Base-by-base conservation (phyloP, 495 filamentous ascomycete genomes). In the Terfezia claveryi region DNA sequence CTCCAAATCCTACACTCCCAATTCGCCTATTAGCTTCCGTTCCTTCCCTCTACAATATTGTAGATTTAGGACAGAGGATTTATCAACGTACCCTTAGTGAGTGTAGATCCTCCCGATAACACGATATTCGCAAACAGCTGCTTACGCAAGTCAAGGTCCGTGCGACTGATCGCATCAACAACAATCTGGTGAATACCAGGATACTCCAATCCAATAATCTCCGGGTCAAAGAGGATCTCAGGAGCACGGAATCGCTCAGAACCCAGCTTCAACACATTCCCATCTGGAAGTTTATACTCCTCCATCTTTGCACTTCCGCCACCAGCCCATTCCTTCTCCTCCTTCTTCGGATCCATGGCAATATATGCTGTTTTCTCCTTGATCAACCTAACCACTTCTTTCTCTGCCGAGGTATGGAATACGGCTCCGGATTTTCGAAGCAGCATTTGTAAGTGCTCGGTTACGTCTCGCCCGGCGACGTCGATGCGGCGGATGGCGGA, bases 101-200 rank as follows among this genome's bases (percentile, higher is more conserved):
- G 72, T 4, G 91, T 99, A 54, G 85, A 87, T 20, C 91, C 91
- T 49, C 91, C 91, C 2, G 89, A 95, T 85, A 96, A 91, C 75
- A 98, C 91, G 69, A 98, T 98, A 80, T 98, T 98, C 70, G 88
- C 88, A 72, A 96, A 98, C 61, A 98, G 82, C 73, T 94, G 85
- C 80, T 96, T 98, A 78, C 91, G 81, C 69, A 98, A 84, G 72
- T 98, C 91, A 72, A 98, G 88, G 73, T 98, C 91, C 73, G 92
- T 96, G 80, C 96, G 94, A 83, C 94, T 96, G 80, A 98, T 96
- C 61, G 92, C 95, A 80, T 96, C 96, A 82, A 95, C 96, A 62
- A 93, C 95, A 68, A 91, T 96, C 69, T 94, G 92, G 74, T 98
- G 91, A 75, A 98, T 94, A 74, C 91, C 91, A 66, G 89, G 91